Base-by-base conservation (phyloP, 257 asterid genomes). In the Marsdenia floribunda region DNA sequence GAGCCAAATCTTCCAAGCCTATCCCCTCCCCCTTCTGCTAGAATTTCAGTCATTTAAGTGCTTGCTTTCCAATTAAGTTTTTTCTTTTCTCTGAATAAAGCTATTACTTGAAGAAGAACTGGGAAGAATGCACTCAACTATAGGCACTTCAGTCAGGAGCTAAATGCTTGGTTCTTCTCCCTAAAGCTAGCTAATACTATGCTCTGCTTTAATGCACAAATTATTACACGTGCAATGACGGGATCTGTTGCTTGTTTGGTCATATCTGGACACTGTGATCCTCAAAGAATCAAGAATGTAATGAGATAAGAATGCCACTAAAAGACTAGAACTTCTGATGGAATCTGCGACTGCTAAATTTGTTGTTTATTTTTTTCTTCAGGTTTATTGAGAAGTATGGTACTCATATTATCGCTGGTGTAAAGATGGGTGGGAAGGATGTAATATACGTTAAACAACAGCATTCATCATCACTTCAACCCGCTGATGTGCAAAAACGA, bases 381-480 rank as follows among this genome's bases (percentile, higher is more conserved):
- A 95, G 99, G 97, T 95, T 95, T 81, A 92, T 95, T 76, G 89
- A 83, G 78, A 92, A 85, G 85, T 95, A 84, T 82, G 99, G 99
- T 74, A 95, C 99, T 76, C 99, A 95, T 82, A 77, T 95, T 63
- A 86, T 92, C 77, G 99, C 90, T 80, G 99, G 99, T 75, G 80
- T 95, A 58, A 90, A 90, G 92, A 95, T 95, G 96, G 99, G 99
- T 54, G 99, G 98, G 68, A 92, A 90, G 83, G 99, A 95, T 84
- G 98, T 92, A 24, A 84, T 90, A 77, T 92, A 86, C 82, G 50
- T 88, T 88, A 95, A 95, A 80, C 99, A 95, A 73, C 99, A 90
- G 87, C 96, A 92, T 86, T 89, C 96, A 55, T 95, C 99, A 53
- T 77, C 96, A 5, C 93, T 92, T 80, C 87, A 88, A 81, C 90